A percentile compares a stretch with the other conserved stretches of the same genome.
Conservation (phyloP, 176 grass and related monocot genomes). For the Calamus simplicifolius region DNA sequence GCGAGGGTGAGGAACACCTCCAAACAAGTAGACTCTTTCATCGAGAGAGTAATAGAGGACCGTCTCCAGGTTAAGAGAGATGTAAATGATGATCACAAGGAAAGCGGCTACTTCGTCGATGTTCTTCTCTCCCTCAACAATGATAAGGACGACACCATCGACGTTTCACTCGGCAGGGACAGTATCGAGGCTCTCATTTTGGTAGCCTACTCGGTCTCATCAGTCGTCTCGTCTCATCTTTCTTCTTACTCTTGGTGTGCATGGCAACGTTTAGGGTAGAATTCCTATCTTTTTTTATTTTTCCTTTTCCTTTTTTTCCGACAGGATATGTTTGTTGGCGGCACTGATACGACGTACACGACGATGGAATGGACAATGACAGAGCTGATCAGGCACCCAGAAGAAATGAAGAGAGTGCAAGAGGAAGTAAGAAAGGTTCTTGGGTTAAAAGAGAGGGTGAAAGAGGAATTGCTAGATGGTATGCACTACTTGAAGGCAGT, state of each 20-base stretch:
- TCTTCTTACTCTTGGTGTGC: background rate
- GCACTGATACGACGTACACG: conserved; percentile 29
- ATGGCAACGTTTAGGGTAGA: too few relatives aligned
- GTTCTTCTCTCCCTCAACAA: conserved; percentile 28
- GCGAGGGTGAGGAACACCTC: conserved; percentile 14
- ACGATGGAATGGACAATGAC: conserved; percentile 49
- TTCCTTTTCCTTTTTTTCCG: background rate
- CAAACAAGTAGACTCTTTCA: conserved; percentile 18
- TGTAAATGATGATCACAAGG: background rate
- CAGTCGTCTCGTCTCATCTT: too few relatives aligned
- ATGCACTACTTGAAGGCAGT: conserved; percentile 21
- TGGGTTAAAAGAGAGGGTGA: background rate
- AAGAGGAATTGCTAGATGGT: conserved; percentile 11
- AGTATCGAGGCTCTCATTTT: conserved; percentile 45
- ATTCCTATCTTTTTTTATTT: background rate
- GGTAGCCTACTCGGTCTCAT: conserved; percentile 7
- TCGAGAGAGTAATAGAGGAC: conserved; percentile 25
- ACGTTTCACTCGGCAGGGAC: conserved; percentile 14
- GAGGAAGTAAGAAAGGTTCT: conserved; percentile 20
- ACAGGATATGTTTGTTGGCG: conserved; percentile 30
- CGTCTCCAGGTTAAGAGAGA: conserved; percentile 10
- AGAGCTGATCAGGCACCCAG: conserved; percentile 36
- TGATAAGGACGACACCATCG: background rate
- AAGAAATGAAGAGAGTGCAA: conserved; percentile 30
- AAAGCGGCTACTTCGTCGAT: background rate